These are phyloP conservation scores for Allomyces javanicus DNA, from an alignment of 192 early-diverging fungal species.

Conservation along the genomic window DNA sequence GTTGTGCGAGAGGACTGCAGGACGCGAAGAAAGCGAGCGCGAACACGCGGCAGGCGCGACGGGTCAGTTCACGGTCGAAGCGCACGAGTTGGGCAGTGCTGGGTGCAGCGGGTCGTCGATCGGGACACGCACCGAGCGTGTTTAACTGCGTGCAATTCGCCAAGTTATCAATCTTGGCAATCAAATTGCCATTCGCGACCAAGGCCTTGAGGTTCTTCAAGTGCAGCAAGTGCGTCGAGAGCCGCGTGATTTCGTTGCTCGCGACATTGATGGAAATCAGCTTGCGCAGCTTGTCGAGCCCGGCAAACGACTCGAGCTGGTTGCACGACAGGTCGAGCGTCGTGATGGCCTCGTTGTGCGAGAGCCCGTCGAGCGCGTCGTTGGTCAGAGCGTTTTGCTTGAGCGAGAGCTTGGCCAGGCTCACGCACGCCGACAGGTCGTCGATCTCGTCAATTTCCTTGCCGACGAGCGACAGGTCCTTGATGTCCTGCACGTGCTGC, in stretches of 20 bases:
- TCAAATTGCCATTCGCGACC: constrained; percentile 57
- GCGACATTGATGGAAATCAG: constrained; percentile 28
- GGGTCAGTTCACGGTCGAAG: no score
- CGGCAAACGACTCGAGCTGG: constrained; percentile 29
- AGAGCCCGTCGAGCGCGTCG: constrained; percentile 27
- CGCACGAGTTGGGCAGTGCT: no score
- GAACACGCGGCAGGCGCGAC: not conserved
- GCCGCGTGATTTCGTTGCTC: constrained; percentile 23
- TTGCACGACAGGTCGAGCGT: constrained; percentile 46
- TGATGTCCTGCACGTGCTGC: constrained; percentile 24
- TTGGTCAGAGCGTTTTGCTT: constrained; percentile 30
- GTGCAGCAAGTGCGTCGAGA: constrained; percentile 31
- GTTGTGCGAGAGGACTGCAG: constrained; percentile 57
- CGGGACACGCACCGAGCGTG: constrained; percentile 31
- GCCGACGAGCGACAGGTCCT: constrained; percentile 26
- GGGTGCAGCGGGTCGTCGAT: no score
- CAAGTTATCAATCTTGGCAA: constrained; percentile 43
- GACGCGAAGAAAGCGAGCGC: constrained; percentile 2
- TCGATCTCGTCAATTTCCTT: constrained; percentile 43
- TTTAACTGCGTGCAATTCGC: constrained; percentile 33
- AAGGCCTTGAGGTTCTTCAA: constrained; percentile 51
- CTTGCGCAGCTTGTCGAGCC: constrained; percentile 29
- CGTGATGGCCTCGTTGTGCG: constrained; percentile 31
- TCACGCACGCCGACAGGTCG: constrained; percentile 40
- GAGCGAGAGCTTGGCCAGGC: constrained; percentile 40